These are phyloP conservation scores for Calophaca sinica DNA, from an alignment of 306 rosid species.

Conservation along the genomic window DNA sequence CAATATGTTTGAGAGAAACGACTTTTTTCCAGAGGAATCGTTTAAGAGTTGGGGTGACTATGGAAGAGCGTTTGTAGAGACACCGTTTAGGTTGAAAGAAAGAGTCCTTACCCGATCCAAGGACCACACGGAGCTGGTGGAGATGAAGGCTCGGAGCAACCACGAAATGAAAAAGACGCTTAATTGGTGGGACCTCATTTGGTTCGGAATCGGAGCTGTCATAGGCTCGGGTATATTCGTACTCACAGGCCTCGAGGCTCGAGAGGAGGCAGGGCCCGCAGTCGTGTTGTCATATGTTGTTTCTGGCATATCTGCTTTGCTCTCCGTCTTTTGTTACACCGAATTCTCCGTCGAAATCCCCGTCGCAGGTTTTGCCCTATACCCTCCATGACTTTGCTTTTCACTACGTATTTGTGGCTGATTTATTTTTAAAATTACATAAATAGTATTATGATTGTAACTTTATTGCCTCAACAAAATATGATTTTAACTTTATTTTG, in stretches of 20 bases:
- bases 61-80: conserved; percentile 53
- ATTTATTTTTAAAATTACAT: no score
- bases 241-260: conserved; percentile 77
- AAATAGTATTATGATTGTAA: no score
- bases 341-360: conserved; percentile 93
- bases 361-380: conserved; percentile 63
- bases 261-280: conserved; percentile 59
- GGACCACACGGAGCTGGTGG: conserved; percentile 67
- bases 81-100: conserved; percentile 59
- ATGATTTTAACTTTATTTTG: no score
- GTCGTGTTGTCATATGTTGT: conserved; percentile 72
- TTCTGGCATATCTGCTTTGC: conserved; percentile 81
- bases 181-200: conserved; percentile 85
- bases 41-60: conserved; percentile 68
- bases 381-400: background rate
- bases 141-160: conserved; percentile 63
- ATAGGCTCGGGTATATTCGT: conserved; percentile 83
- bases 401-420: no score
- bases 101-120: conserved; percentile 61
- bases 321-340: conserved; percentile 87
- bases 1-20: conserved; percentile 31
- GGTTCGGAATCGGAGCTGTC: conserved; percentile 82
- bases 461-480: no score
- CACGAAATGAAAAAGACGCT: conserved; percentile 80
- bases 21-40: conserved; percentile 84